Percentiles rank a stretch among this genome's conserved stretches.
These are phyloP conservation scores for Schoenoplectus tabernaemontani DNA, from an alignment of 202 grass and related monocot genomes.

Conservation along the genomic window DNA sequence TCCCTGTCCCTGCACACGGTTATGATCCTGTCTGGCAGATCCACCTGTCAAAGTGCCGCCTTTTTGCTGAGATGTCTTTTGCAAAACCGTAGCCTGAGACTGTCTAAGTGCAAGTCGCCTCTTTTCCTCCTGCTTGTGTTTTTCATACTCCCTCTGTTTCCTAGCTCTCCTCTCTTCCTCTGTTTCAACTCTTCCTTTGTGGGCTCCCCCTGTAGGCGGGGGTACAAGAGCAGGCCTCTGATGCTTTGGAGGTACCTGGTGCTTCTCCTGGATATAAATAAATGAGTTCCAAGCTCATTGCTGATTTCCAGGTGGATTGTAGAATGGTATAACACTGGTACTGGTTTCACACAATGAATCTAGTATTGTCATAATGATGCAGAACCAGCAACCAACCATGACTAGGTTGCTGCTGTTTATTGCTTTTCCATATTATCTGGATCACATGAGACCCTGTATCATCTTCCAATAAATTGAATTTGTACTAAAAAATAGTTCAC, in stretches of 20 bases:
- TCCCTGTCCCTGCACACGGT: not conserved
- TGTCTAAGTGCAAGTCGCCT: conserved; percentile 67
- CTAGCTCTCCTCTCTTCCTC: conserved; percentile 60
- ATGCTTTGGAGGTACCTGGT: conserved; percentile 23
- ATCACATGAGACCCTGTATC: not conserved
- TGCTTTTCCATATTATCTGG: not conserved
- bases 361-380: not conserved
- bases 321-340: not conserved
- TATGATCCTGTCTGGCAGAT: conserved; percentile 12
- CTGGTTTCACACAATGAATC: not conserved
- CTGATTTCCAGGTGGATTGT: not conserved
- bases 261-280: conserved; percentile 7
- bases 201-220: not conserved
- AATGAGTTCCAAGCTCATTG: not conserved
- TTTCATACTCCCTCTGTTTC: conserved; percentile 81
- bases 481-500: not conserved
- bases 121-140: conserved; percentile 66
- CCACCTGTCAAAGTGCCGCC: conserved; percentile 11
- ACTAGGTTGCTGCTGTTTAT: not conserved
- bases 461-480: not conserved
- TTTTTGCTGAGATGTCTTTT: conserved; percentile 59
- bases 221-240: conserved; percentile 26
- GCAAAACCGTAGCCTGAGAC: conserved; percentile 62
- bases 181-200: conserved; percentile 41
- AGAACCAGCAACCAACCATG: not conserved